Evolutionary conservation across 2,329 filamentous ascomycete species (phyloP).

Genomic region (Calcarisporium arbuscula): DNA sequence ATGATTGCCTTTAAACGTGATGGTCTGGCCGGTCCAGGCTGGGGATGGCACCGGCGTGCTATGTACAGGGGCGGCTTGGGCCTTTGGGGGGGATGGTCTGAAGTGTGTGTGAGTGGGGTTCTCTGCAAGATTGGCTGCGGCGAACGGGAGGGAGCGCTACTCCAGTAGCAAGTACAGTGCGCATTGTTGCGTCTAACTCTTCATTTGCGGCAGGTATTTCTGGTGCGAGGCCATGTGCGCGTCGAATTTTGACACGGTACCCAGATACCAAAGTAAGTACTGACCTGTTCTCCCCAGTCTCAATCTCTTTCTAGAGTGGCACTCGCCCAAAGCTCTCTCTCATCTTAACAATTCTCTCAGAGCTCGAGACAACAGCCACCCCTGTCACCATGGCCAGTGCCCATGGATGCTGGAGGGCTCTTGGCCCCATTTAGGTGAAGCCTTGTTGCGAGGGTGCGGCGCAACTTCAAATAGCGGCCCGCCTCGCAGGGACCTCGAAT

Average conservation of each 20-base stretch:
- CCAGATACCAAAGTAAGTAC: too few relatives aligned
- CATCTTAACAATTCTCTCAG: too few relatives aligned
- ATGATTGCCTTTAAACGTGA: conserved; percentile 43
- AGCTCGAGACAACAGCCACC: too few relatives aligned
- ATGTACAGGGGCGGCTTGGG: conserved; percentile 17
- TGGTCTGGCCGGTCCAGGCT: conserved; percentile 28
- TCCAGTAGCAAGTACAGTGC: conserved; percentile 17
- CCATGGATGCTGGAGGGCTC: too few relatives aligned
- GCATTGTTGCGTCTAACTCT: accelerated
- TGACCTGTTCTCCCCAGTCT: too few relatives aligned
- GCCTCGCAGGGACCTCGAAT: too few relatives aligned
- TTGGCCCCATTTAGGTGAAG: too few relatives aligned
- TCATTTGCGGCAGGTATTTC: background rate
- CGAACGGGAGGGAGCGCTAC: conserved; percentile 22
- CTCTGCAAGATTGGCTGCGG: conserved; percentile 35
- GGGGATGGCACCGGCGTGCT: conserved; percentile 20
- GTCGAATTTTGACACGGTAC: background rate
- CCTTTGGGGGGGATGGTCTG: conserved; percentile 18
- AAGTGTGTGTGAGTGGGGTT: conserved; percentile 37
- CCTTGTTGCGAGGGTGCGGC: too few relatives aligned
- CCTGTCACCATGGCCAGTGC: too few relatives aligned
- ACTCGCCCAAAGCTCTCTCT: too few relatives aligned
- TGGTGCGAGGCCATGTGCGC: background rate
- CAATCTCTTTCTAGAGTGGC: too few relatives aligned
- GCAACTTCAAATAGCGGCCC: too few relatives aligned